Evolutionary conservation across 2,329 filamentous ascomycete species (phyloP).

Genomic region (Exophiala sideris): DNA sequence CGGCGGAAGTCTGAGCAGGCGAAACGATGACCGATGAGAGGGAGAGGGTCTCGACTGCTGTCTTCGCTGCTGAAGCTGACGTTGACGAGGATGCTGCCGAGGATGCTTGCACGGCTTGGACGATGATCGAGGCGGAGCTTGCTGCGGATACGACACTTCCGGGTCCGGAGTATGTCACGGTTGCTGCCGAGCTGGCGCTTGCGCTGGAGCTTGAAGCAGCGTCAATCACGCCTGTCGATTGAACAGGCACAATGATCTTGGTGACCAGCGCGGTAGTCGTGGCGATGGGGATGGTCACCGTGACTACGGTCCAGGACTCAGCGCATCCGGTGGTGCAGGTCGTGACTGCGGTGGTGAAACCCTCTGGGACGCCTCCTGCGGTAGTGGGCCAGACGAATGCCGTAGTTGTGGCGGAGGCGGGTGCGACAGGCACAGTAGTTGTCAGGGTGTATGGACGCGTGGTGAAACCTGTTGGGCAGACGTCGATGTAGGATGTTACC

Average conservation of each 20-base stretch:
- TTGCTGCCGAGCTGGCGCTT: too few relatives aligned
- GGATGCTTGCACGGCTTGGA: too few relatives aligned
- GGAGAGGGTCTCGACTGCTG: too few relatives aligned
- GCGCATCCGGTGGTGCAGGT: slow-evolving; percentile 38
- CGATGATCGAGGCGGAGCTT: too few relatives aligned
- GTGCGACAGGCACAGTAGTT: slow-evolving; percentile 7
- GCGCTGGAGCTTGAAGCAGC: too few relatives aligned
- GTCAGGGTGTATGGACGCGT: slow-evolving; percentile 26
- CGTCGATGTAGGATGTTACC: slow-evolving; percentile 39
- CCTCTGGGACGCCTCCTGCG: slow-evolving; percentile 32
- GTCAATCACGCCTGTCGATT: neutral
- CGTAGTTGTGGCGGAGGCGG: slow-evolving; percentile 23
- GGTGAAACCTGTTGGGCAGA: slow-evolving; percentile 43
- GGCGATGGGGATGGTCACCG: slow-evolving; percentile 17
- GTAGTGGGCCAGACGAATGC: slow-evolving; percentile 25
- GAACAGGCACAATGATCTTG: slow-evolving; percentile 13
- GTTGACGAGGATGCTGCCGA: too few relatives aligned
- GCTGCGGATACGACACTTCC: too few relatives aligned
- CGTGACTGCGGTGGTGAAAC: slow-evolving; percentile 41
- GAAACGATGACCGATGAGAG: too few relatives aligned
- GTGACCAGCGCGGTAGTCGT: slow-evolving; percentile 17
- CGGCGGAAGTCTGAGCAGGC: too few relatives aligned
- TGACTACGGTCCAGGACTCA: slow-evolving; percentile 3
- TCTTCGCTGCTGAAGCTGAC: too few relatives aligned
- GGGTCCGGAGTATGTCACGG: too few relatives aligned